Evolutionary conservation across 2,329 filamentous ascomycete genomes (phyloP).

Genomic region (Aureobasidium sp.): DNA sequence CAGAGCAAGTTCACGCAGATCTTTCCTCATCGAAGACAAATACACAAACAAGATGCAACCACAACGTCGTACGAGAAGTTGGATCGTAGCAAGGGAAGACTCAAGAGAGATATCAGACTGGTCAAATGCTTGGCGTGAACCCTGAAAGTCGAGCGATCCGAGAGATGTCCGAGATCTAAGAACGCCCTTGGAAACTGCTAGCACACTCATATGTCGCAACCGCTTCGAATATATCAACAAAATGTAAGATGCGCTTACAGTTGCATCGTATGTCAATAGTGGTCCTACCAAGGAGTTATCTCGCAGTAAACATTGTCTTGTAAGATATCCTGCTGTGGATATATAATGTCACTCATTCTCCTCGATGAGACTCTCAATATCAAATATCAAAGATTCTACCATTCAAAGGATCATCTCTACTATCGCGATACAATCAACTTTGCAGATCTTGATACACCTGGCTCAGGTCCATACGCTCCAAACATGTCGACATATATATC

Average conservation of each 20-base stretch:
- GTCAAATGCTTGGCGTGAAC: neutral
- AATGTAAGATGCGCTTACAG: neutral
- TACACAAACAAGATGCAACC: neutral
- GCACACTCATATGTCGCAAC: neutral
- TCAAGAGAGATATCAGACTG: neutral
- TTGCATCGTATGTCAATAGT: neutral
- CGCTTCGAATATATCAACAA: slow-evolving; percentile 3
- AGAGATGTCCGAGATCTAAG: slow-evolving; percentile 5
- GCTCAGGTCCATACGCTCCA: neutral
- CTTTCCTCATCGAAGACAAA: neutral
- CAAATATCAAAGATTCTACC: neutral
- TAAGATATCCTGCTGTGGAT: neutral
- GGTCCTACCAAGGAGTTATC: neutral
- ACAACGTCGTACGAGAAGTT: neutral
- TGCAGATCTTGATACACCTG: neutral
- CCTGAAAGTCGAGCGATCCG: neutral
- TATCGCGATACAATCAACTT: neutral
- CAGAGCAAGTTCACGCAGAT: neutral
- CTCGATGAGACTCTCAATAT: neutral
- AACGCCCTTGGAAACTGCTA: neutral
- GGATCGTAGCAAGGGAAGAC: neutral
- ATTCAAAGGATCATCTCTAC: neutral
- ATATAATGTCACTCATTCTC: neutral
- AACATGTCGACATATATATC: neutral
- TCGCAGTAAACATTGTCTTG: neutral